Percentiles rank a stretch among this genome's conserved stretches.
Conservation (phyloP, 2,329 filamentous ascomycete species). For the Stagonosporopsis chrysanthemi region DNA sequence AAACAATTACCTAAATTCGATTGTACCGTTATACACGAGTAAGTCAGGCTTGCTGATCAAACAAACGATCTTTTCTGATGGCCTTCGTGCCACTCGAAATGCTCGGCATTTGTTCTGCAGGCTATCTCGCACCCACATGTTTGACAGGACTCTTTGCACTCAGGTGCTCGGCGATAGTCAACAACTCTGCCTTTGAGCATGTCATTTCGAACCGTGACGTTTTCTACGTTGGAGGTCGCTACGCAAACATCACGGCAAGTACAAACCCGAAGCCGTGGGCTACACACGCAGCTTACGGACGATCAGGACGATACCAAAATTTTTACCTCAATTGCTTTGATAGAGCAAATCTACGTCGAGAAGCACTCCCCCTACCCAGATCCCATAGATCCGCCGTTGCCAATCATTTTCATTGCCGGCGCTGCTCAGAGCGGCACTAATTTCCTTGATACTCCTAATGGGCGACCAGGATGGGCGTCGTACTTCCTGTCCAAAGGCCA, state of each 20-base stretch:
- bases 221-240: conserved; percentile 25
- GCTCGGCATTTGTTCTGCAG: too few relatives aligned
- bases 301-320: conserved; percentile 10
- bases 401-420: conserved; percentile 23
- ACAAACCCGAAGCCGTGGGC: background rate
- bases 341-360: conserved; percentile 20
- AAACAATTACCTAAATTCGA: too few relatives aligned
- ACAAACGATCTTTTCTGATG: too few relatives aligned
- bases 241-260: conserved; percentile 23
- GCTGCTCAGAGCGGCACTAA: conserved; percentile 31
- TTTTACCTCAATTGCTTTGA: conserved; percentile 9
- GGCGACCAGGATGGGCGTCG: conserved; percentile 58
- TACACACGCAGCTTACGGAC: background rate
- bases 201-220: conserved; percentile 27
- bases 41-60: too few relatives aligned
- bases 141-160: background rate
- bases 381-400: background rate
- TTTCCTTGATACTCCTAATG: conserved; percentile 56
- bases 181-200: background rate
- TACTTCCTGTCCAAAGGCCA: conserved; percentile 56
- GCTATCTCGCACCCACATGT: too few relatives aligned
- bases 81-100: too few relatives aligned
- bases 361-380: conserved; percentile 14
- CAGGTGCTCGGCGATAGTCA: background rate
- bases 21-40: too few relatives aligned